Percentiles rank a stretch among this genome's conserved stretches.
Evolutionary conservation across 2,329 filamentous ascomycete genomes (phyloP).

Genomic region (Cladosporium velox): DNA sequence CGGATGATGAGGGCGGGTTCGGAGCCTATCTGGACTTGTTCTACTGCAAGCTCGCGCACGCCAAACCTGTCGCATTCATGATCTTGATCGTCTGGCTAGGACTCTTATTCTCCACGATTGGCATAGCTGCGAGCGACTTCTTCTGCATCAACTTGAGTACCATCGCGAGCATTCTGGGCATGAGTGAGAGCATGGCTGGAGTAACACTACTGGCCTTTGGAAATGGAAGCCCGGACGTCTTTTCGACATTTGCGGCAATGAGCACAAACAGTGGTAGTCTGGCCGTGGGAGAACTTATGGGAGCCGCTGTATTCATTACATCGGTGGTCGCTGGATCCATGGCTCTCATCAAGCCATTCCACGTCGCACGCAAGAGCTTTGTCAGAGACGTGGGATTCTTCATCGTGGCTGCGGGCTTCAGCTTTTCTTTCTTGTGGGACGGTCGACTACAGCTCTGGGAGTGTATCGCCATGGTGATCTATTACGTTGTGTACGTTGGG

Average conservation of each 20-base stretch:
- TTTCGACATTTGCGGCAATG: conserved; percentile 98
- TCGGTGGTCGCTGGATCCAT: conserved; percentile 95
- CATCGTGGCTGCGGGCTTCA: conserved; percentile 80
- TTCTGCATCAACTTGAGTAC: conserved; percentile 97
- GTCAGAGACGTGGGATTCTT: conserved; percentile 92
- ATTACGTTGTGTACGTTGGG: conserved; percentile 86
- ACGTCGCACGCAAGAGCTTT: conserved; percentile 85
- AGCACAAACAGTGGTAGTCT: conserved; percentile 94
- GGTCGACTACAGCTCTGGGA: conserved; percentile 86
- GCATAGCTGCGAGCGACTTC: conserved; percentile 97
- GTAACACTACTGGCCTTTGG: conserved; percentile 97
- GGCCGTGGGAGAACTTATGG: conserved; percentile 91
- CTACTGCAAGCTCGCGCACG: conserved; percentile 74
- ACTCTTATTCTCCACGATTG: conserved; percentile 92
- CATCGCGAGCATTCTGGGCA: conserved; percentile 81
- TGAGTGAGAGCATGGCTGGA: conserved; percentile 94
- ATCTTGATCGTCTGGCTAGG: conserved; percentile 81
- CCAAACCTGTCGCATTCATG: conserved; percentile 74
- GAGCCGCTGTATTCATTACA: conserved; percentile 93
- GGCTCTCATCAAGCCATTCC: conserved; percentile 94
- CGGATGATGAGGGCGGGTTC: conserved; percentile 85
- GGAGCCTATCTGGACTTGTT: conserved; percentile 87
- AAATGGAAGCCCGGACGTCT: conserved; percentile 96
- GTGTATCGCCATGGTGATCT: conserved; percentile 83
- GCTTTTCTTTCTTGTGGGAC: conserved; percentile 83